These are phyloP conservation scores for Pholiota adiposa DNA, from an alignment of 1,284 basidiomycete genomes.

Conservation along the genomic window DNA sequence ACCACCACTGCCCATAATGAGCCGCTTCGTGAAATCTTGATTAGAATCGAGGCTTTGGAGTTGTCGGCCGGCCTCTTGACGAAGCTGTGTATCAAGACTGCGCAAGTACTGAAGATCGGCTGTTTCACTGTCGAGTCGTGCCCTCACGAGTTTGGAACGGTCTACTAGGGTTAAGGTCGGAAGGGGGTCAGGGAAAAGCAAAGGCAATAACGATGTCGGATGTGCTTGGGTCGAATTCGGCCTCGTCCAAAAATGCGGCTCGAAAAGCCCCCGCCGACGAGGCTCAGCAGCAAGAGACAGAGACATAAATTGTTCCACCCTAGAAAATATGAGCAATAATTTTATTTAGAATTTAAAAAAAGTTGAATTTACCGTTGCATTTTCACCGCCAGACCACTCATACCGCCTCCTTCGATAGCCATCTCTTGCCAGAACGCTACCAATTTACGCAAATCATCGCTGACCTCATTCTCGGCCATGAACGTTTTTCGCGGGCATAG, in stretches of 20 bases:
- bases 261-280: slow-evolving; percentile 68
- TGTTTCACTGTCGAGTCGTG: slow-evolving; percentile 67
- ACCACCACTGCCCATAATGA: slow-evolving; percentile 58
- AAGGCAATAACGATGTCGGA: slow-evolving; percentile 61
- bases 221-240: slow-evolving; percentile 41
- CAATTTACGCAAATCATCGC: slow-evolving; percentile 55
- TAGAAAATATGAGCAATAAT: slow-evolving; percentile 30
- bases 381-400: slow-evolving; percentile 52
- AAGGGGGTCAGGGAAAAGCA: slow-evolving; percentile 75
- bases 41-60: slow-evolving; percentile 32
- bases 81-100: slow-evolving; percentile 41
- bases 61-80: slow-evolving; percentile 34
- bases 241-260: slow-evolving; percentile 74
- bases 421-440: slow-evolving; percentile 58
- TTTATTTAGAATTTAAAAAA: slow-evolving; percentile 9
- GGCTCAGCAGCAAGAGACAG: slow-evolving; percentile 78
- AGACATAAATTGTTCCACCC: slow-evolving; percentile 79
- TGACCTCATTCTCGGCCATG: slow-evolving; percentile 39
- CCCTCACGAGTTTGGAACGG: slow-evolving; percentile 60
- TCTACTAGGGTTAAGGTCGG: slow-evolving; percentile 72
- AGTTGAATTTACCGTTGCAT: slow-evolving; percentile 58
- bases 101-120: slow-evolving; percentile 60
- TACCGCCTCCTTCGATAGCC: slow-evolving; percentile 43
- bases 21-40: slow-evolving; percentile 38
- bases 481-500: slow-evolving; percentile 50